Conservation (phyloP, 306 rosid species). For the Begonia masoniana region DNA sequence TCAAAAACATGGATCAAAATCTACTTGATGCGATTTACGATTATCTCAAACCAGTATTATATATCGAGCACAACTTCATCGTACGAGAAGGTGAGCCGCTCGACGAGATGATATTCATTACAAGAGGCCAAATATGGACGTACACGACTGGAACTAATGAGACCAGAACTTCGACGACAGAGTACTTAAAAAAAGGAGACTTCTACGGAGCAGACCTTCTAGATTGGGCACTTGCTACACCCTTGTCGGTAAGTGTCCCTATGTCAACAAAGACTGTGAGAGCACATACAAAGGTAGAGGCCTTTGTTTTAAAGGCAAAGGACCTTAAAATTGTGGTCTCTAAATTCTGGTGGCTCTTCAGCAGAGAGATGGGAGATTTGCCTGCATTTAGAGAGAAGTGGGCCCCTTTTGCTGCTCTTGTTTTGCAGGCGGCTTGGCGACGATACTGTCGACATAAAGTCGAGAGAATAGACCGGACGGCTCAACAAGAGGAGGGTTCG, state of each 20-base stretch:
- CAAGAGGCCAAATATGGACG: constrained; percentile 2
- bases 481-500: background rate
- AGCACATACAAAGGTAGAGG: constrained; percentile 8
- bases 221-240: background rate
- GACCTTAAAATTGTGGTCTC: constrained; percentile 3
- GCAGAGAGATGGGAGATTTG: background rate
- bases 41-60: constrained; percentile 9
- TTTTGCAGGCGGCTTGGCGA: constrained; percentile 11
- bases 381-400: constrained; percentile 4
- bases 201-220: background rate
- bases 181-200: background rate
- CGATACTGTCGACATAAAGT: background rate
- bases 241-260: constrained; percentile 1
- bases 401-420: constrained; percentile 6
- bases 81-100: constrained; percentile 15
- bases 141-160: background rate
- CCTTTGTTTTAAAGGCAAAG: constrained; percentile 4
- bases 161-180: background rate
- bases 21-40: background rate
- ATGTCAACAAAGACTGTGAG: constrained; percentile 2
- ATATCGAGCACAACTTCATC: constrained; percentile 1
- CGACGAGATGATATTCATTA: constrained; percentile 11
- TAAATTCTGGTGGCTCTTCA: constrained; percentile 17
- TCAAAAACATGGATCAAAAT: background rate
- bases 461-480: background rate